Evolutionary conservation across 1,284 basidiomycete genomes (phyloP), one percentile per base, ranked within the genome.

Genomic region (Bjerkandera adusta): DNA sequence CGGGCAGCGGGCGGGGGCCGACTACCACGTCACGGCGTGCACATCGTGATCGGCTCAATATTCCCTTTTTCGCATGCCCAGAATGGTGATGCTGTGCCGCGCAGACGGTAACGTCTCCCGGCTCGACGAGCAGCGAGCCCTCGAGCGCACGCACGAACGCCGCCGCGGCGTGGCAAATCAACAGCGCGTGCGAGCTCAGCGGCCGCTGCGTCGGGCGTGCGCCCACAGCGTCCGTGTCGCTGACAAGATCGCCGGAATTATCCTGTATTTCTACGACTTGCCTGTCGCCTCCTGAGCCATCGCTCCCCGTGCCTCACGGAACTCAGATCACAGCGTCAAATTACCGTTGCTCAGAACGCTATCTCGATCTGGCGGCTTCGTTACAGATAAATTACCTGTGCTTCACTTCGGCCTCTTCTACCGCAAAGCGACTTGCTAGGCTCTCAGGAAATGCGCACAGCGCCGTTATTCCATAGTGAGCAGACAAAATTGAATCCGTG

Each of bases 291-390:
- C n/a, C n/a, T n/a, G n/a, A n/a, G n/a, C n/a, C n/a, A n/a, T n/a
- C n/a, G n/a, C n/a, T n/a, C n/a, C n/a, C n/a, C n/a, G n/a, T n/a
- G n/a, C n/a, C n/a, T n/a, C n/a, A n/a, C n/a, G n/a, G n/a, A n/a
- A n/a, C n/a, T n/a, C n/a, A n/a, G n/a, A n/a, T 29, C 39, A 30
- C 29, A 30, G 39, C 41, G 41, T 34, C 41, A 34, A 43, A 43
- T 27, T 16, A 22, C 30, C 41, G 18, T 55, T 60, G 60, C 57
- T 48, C 57, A 57, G 55, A 61, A 59, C 53, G 56, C 47, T 61
- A 63, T 63, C 62, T 60, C 57, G 62, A 63, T 63, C 52, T 39
- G 37, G 24, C 49, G 39, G 43, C 47, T 42, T 49, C 34, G 40
- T 36, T 34, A 18, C 33, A 16, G 13, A 21, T 36, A 12, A 30